Percentiles rank a stretch among this genome's conserved stretches.
These are phyloP conservation scores for Thoreauomyces humboldtii DNA, from an alignment of 192 early-diverging fungal genomes.

Conservation along the genomic window DNA sequence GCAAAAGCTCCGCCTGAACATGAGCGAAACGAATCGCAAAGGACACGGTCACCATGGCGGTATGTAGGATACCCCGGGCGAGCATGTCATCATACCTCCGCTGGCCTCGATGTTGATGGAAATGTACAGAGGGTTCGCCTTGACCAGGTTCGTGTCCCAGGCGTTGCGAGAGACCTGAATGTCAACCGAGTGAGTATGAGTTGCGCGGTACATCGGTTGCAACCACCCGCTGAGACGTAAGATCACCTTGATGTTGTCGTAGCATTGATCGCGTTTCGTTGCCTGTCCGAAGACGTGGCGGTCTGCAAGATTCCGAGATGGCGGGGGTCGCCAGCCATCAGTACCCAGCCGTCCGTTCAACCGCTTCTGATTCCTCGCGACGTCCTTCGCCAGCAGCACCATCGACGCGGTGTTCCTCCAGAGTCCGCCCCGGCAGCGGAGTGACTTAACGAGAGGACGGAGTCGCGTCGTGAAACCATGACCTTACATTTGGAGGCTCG, in stretches of 20 bases:
- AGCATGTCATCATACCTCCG: conserved; percentile 50
- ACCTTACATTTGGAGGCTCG: conserved; percentile 9
- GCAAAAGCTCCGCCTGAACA: conserved; percentile 96
- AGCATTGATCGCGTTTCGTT: conserved; percentile 86
- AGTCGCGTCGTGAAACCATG: background rate
- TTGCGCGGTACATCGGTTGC: background rate
- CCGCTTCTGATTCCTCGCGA: background rate
- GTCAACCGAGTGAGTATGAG: background rate
- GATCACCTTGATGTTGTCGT: conserved; percentile 79
- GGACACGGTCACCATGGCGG: too few species aligned
- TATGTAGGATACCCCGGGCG: too few species aligned
- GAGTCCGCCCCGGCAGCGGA: background rate
- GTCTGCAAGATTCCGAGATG: too few species aligned
- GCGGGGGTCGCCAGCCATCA: too few species aligned
- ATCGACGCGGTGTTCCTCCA: background rate
- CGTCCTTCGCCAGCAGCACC: background rate
- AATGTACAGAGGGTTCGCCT: conserved; percentile 84
- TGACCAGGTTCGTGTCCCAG: conserved; percentile 98
- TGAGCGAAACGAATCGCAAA: too few species aligned
- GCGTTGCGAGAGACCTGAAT: conserved; percentile 77
- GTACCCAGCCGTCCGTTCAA: too few species aligned
- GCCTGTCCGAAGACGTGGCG: conserved; percentile 92
- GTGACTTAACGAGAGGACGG: background rate
- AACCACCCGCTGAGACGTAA: background rate
- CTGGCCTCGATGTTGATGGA: conserved; percentile 57